Evolutionary conservation across 306 rosid species (phyloP), one percentile per base, ranked within the genome.

Genomic region (Ochetophila trinervis): DNA sequence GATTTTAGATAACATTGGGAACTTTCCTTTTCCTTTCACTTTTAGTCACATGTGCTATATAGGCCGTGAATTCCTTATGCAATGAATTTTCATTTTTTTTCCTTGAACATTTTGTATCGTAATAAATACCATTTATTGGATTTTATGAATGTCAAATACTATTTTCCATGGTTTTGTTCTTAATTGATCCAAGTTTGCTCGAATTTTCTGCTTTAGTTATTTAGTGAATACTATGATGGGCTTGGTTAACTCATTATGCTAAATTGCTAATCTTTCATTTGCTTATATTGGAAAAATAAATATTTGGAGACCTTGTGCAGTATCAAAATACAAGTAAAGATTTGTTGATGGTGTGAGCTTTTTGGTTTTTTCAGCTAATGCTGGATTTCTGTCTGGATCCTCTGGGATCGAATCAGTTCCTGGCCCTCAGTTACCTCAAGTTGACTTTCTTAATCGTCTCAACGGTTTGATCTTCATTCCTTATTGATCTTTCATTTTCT

Each of bases 401-500:
- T 13, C 95, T 4, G 98, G 98, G 67, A 21, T 92, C 70, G 98
- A 92, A 70, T 84, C 98, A 42, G 19, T 89, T 79, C 95, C 95
- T 40, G 98, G 98, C 56, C 98, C 96, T 57, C 62, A 87, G 79
- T 74, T 92, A 8, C 98, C 98, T 40, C 74, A 84, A 74, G 81
- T 92, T 40, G 98, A 92, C 66, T 92, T 92, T 63, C 86, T 92
- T 63, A 81, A 70, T 19, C 85, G 84, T 20, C 36, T 87, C 37
- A 87, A 89, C 24, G 96, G 96, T 92, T 75, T 59, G 60, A 54
- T 36, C 60, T 74, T 65, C 16, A 24, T 50, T 21, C 21, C 19
- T 19, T 32, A 62, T 8, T 14, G 15, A n/a, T 27, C 1, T 53
- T 34, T 56, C 30, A 17, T 30, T 21, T 42, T 35, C 55, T 9